Conservation (phyloP, 2,329 filamentous ascomycete species). For the Aspergillus quadrilineatus region DNA sequence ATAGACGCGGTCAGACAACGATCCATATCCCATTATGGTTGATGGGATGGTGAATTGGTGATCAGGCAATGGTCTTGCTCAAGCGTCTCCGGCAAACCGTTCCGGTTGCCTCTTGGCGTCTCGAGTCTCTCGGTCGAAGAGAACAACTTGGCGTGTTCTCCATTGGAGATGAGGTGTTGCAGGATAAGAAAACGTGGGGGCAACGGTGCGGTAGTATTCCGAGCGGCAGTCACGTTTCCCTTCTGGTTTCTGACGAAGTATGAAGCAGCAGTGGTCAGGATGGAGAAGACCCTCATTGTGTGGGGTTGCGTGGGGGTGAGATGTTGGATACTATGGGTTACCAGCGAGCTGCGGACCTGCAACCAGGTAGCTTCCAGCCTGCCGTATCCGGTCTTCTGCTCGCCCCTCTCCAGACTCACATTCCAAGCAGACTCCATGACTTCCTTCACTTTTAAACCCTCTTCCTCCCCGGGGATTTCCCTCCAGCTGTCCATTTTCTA, state of each 20-base stretch:
- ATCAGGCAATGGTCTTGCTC: neutral
- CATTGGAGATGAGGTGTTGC: neutral
- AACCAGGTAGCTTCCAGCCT: slow-evolving; percentile 4
- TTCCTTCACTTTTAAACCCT: slow-evolving; percentile 6
- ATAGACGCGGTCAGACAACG: neutral
- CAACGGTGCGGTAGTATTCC: neutral
- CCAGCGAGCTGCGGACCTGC: neutral
- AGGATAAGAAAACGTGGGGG: slow-evolving; percentile 12
- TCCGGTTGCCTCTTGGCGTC: neutral
- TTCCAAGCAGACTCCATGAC: slow-evolving; percentile 6
- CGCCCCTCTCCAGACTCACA: neutral
- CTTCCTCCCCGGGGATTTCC: neutral
- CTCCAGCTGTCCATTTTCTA: neutral
- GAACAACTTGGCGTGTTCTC: neutral
- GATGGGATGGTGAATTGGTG: neutral
- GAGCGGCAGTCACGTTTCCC: neutral
- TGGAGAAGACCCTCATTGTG: slow-evolving; percentile 10
- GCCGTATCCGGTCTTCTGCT: neutral
- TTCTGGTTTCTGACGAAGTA: neutral
- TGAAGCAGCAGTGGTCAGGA: neutral
- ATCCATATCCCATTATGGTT: neutral
- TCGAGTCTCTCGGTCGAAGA: neutral
- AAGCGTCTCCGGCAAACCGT: neutral
- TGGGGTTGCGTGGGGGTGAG: slow-evolving; percentile 18
- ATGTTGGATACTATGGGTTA: neutral